phyloP scores from a whole-genome alignment of 2,329 filamentous ascomycete genomes.

The Penicillium sumatraense region DNA sequence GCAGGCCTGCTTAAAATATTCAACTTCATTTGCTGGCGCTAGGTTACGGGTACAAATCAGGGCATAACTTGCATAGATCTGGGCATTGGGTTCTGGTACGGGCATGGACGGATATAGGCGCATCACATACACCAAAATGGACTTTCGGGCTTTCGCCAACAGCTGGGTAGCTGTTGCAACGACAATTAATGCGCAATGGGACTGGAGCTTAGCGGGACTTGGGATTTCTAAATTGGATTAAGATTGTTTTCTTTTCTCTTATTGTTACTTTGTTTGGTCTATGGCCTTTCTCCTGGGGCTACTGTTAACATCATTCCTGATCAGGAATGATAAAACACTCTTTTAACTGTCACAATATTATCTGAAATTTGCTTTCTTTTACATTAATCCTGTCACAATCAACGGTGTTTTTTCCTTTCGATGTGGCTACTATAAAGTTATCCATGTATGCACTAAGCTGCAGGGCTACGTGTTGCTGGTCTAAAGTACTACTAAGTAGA shows the following conservation, averaged over 20 bases:
- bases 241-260: neutral
- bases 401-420: neutral
- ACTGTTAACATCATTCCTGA: neutral
- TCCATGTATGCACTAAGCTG: neutral
- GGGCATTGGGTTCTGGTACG: neutral
- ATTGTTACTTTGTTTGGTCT: neutral
- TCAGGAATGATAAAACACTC: neutral
- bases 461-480: neutral
- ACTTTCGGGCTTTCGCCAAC: too few species aligned
- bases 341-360: neutral
- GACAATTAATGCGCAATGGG: neutral
- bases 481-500: neutral
- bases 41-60: too few species aligned
- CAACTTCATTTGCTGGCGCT: neutral
- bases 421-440: neutral
- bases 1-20: neutral
- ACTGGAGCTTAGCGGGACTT: neutral
- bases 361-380: neutral
- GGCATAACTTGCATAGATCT: neutral
- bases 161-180: neutral
- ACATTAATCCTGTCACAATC: too few species aligned
- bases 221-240: neutral
- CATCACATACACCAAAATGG: too few species aligned
- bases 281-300: neutral
- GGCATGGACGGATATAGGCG: neutral